A percentile compares a stretch with the other conserved stretches of the same genome.
Conservation (phyloP, 1,284 basidiomycete genomes). For the Kwoniella shivajii region DNA sequence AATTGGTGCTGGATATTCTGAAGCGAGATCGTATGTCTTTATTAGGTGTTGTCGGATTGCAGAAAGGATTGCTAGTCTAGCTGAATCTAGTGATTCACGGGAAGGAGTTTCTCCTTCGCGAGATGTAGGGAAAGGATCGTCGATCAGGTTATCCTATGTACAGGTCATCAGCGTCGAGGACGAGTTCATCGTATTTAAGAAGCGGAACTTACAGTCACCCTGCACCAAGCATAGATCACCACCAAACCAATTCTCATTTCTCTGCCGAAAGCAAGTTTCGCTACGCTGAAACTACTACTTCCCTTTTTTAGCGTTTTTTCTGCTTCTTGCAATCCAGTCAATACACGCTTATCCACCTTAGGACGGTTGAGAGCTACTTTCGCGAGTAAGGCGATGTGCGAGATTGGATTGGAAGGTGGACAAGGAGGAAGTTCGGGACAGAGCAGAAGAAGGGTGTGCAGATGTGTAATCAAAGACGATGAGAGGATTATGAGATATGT, state of each 20-base stretch:
- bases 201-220: conserved; percentile 41
- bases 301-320: conserved; percentile 41
- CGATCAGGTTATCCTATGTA: conserved; percentile 39
- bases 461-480: conserved; percentile 42
- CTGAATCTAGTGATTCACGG: not conserved
- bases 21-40: conserved; percentile 19
- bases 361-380: conserved; percentile 37
- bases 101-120: not conserved
- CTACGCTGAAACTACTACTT: conserved; percentile 47
- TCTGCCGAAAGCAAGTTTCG: conserved; percentile 44
- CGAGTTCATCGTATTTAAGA: not conserved
- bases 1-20: conserved; percentile 3
- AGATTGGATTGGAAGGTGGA: conserved; percentile 34
- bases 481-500: conserved; percentile 41
- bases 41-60: conserved; percentile 33
- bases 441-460: conserved; percentile 38
- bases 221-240: conserved; percentile 47
- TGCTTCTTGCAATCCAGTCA: conserved; percentile 26
- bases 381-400: conserved; percentile 37
- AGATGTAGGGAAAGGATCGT: conserved; percentile 16
- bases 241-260: conserved; percentile 47
- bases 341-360: conserved; percentile 20
- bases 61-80: conserved; percentile 17
- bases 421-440: conserved; percentile 34
- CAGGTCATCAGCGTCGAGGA: conserved; percentile 1